Percentiles rank a stretch among this genome's conserved stretches.
phyloP scores from a whole-genome alignment of 106 monocot genomes.

The Narthecium ossifragum region DNA sequence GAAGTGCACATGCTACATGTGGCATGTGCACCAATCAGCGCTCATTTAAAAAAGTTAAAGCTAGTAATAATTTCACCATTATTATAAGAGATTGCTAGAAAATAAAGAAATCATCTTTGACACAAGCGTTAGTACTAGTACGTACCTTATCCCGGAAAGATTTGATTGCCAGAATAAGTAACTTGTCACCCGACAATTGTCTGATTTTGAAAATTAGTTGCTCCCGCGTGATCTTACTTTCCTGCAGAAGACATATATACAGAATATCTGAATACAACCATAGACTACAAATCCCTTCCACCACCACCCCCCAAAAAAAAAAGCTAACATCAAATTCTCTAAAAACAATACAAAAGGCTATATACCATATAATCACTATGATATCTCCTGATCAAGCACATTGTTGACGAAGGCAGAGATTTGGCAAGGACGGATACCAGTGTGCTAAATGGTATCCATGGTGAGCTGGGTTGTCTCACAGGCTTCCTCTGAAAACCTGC shows the following conservation, averaged over 20 bases:
- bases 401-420: constrained; percentile 23
- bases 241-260: constrained; percentile 33
- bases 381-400: constrained; percentile 32
- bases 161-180: constrained; percentile 35
- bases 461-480: constrained; percentile 27
- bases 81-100: no score
- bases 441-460: constrained; percentile 37
- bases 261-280: neutral
- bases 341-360: no score
- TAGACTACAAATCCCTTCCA: no score
- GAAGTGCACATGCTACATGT: no score
- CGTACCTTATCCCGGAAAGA: constrained; percentile 41
- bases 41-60: no score
- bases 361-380: constrained; percentile 35
- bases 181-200: constrained; percentile 36
- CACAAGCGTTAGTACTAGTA: no score
- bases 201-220: constrained; percentile 41
- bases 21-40: no score
- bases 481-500: constrained; percentile 17
- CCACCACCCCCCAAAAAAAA: no score
- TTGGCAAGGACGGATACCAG: constrained; percentile 24
- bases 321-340: no score
- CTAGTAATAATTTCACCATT: no score
- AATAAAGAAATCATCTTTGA: no score
- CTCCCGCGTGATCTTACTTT: constrained; percentile 47